Evolutionary conservation across 75 land plant species (phyloP).

Genomic region (Pinus taeda): DNA sequence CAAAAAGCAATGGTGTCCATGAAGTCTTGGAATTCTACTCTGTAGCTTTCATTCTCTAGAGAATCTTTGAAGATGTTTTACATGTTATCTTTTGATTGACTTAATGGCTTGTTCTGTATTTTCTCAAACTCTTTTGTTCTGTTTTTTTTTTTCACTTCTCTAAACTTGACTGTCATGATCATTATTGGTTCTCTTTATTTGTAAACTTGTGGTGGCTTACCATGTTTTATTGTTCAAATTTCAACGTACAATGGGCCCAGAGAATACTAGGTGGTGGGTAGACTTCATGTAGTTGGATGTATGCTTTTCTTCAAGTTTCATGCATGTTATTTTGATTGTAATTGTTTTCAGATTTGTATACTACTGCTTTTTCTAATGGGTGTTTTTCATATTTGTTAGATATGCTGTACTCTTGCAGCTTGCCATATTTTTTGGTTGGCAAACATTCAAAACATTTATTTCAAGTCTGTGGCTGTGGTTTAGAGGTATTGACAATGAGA

Average conservation of each 20-base stretch:
- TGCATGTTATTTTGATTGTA: neutral
- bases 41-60: too few species aligned
- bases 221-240: neutral
- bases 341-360: neutral
- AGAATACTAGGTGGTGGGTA: neutral
- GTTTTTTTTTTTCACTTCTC: neutral
- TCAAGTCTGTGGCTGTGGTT: too few species aligned
- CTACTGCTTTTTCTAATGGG: neutral
- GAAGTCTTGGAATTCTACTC: too few species aligned
- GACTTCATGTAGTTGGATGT: neutral
- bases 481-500: too few species aligned
- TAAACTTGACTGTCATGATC: neutral
- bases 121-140: neutral
- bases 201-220: neutral
- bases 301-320: too few species aligned
- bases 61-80: too few species aligned
- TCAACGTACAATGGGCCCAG: neutral
- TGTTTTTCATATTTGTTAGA: neutral
- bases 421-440: neutral
- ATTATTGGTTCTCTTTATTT: neutral
- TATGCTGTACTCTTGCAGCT: neutral
- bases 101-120: neutral
- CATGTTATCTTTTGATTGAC: neutral
- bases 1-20: too few species aligned
- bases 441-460: too few species aligned